Conservation (phyloP, 257 asterid genomes). For the Solanum pennellii region DNA sequence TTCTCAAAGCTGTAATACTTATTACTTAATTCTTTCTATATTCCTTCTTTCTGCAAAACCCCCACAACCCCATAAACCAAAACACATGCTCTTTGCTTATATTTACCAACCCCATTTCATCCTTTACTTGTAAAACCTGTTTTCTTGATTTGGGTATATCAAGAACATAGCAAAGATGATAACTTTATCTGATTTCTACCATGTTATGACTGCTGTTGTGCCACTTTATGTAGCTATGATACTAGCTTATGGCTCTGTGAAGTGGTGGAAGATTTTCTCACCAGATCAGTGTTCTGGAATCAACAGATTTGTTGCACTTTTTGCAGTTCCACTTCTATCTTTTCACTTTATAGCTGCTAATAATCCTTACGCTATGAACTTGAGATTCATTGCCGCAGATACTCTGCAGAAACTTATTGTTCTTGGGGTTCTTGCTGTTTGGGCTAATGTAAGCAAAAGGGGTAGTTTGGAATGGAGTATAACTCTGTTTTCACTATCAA, state of each 20-base stretch:
- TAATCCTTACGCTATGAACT: constrained; percentile 69
- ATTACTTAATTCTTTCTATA: neutral
- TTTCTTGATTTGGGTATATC: constrained; percentile 18
- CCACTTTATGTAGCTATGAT: constrained; percentile 93
- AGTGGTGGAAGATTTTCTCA: constrained; percentile 92
- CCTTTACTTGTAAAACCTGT: neutral
- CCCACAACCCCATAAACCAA: constrained; percentile 23
- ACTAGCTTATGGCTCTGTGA: constrained; percentile 81
- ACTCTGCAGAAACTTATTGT: constrained; percentile 68
- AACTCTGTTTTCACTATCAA: constrained; percentile 71
- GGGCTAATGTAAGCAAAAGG: constrained; percentile 41
- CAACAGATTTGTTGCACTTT: constrained; percentile 83
- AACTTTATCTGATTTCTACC: constrained; percentile 52
- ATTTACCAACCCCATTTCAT: neutral
- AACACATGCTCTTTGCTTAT: constrained; percentile 23
- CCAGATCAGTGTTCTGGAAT: constrained; percentile 91
- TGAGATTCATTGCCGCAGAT: constrained; percentile 81
- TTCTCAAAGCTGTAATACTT: constrained; percentile 44
- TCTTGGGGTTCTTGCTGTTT: constrained; percentile 36
- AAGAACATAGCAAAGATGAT: constrained; percentile 32
- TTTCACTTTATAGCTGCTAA: constrained; percentile 81
- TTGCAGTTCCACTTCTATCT: constrained; percentile 83
- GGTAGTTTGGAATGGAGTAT: constrained; percentile 87
- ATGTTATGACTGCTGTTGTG: constrained; percentile 85
- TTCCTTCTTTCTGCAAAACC: constrained; percentile 3